phyloP scores from a whole-genome alignment of 345 rosid species.

The Carallia pectinifolia region DNA sequence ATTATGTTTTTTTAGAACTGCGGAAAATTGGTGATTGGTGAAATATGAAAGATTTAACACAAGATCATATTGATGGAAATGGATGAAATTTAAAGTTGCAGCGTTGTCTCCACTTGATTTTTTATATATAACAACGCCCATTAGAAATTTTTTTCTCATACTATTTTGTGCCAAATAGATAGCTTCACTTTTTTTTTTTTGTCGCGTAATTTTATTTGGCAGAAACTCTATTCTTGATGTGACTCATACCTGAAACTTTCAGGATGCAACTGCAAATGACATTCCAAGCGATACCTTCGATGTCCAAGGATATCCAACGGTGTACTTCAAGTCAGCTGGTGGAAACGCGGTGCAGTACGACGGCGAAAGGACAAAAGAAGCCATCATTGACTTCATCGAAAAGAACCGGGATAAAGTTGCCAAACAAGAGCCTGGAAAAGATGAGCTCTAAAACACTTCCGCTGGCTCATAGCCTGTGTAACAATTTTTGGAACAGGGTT shows the following conservation, averaged over 20 bases:
- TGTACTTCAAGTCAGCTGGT: slow-evolving; percentile 69
- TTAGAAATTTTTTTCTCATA: no score
- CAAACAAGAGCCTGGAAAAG: slow-evolving; percentile 42
- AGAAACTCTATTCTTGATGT: not conserved
- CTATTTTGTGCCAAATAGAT: no score
- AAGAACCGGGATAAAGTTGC: slow-evolving; percentile 60
- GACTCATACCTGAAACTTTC: not conserved
- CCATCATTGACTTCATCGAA: slow-evolving; percentile 71
- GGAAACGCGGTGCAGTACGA: slow-evolving; percentile 65
- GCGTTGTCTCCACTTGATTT: no score
- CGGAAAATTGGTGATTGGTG: no score
- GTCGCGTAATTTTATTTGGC: not conserved
- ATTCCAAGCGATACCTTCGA: slow-evolving; percentile 57
- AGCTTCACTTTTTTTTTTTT: not conserved
- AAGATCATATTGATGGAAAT: no score
- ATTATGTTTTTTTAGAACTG: not conserved
- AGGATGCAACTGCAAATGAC: slow-evolving; percentile 95
- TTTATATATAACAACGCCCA: no score
- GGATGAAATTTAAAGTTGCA: no score
- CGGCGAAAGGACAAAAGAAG: slow-evolving; percentile 77
- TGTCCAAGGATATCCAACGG: slow-evolving; percentile 79
- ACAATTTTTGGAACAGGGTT: not conserved
- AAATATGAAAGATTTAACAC: no score
- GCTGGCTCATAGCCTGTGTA: not conserved
- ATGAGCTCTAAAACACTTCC: slow-evolving; percentile 54